Evolutionary conservation across 805 yeast species (phyloP), one percentile per base, ranked within the genome.

Genomic region (Yarrowia sp.): DNA sequence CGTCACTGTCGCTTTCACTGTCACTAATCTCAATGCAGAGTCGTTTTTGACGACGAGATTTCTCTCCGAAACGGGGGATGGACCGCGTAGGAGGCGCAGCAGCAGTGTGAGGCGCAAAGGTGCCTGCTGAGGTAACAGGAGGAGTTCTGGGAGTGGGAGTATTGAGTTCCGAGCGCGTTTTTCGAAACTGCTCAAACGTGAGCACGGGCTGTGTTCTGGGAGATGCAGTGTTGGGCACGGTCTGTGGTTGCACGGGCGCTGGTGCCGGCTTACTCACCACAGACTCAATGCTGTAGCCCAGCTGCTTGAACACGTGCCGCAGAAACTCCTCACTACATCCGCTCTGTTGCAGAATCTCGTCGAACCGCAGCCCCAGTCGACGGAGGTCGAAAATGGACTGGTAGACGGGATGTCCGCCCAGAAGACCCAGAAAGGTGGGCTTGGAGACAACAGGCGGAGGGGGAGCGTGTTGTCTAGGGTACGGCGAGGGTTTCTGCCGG

Each of bases 271-370:
- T 35, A 14, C 26, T 9, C 36, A 61, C 41, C 22, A 15, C 38
- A 1, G 19, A 14, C 48, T 61, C 67, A 2, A 46, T 36, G 26
- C 56, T 36, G 19, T 63, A 63, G 36, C 67, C 67, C 32, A 63
- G 38, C 38, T 63, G 43, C 19, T 48, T 38, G 26, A 32, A 48
- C 22, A 63, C 36, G 11, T 63, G 40, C 22, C 48, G 16, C 46
- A 63, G 48, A 26, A 63, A 48, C 26, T 22, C 40, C 46, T 48
- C 46, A 40, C 50, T 49, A 15, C 55, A 48, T 10, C 56, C 48
- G 32, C 67, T 63, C 41, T 63, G 67, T 26, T 48, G 56, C 22
- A 63, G 40, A 32, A 63, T 63, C 55, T 63, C 67, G 26, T 63
- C 56, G 40, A 63, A 63, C 45, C 56, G 56, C 38, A 63, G 56